A percentile compares a stretch with the other conserved stretches of the same genome.
Evolutionary conservation across 116 monocot species (phyloP).

Genomic region (Cymodocea nodosa): DNA sequence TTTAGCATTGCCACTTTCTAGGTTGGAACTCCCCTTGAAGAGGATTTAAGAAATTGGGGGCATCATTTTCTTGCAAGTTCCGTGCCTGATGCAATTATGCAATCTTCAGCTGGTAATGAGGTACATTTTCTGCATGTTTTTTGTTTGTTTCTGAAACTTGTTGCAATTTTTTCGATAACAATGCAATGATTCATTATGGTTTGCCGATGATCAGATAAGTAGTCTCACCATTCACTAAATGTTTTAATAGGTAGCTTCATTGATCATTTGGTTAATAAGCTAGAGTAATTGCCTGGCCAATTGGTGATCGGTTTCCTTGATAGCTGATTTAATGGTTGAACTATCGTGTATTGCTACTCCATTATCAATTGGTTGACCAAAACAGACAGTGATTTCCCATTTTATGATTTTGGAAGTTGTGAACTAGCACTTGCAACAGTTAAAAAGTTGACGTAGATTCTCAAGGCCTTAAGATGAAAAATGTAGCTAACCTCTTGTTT

Average conservation of each 20-base stretch:
- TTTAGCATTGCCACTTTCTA: constrained; percentile 10
- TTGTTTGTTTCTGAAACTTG: background rate
- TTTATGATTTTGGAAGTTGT: background rate
- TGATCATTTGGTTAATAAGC: no score
- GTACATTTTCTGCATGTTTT: constrained; percentile 15
- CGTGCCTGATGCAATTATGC: constrained; percentile 86
- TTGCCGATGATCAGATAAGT: no score
- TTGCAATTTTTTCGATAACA: background rate
- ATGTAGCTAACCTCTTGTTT: background rate
- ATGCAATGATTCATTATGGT: no score
- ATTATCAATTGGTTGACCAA: no score
- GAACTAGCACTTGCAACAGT: background rate
- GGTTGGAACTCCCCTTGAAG: constrained; percentile 90
- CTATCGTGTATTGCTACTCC: no score
- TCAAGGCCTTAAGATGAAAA: background rate
- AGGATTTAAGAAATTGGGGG: constrained; percentile 85
- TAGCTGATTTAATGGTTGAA: no score
- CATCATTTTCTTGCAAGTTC: constrained; percentile 61
- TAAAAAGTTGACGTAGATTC: background rate
- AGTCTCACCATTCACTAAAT: no score
- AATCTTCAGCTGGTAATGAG: constrained; percentile 88
- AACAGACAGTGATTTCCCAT: no score
- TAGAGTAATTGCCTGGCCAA: no score
- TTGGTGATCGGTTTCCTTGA: no score
- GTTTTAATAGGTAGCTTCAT: no score